phyloP scores from a whole-genome alignment of 768 basidiomycete species.

The Leccinum pellstonianum region DNA sequence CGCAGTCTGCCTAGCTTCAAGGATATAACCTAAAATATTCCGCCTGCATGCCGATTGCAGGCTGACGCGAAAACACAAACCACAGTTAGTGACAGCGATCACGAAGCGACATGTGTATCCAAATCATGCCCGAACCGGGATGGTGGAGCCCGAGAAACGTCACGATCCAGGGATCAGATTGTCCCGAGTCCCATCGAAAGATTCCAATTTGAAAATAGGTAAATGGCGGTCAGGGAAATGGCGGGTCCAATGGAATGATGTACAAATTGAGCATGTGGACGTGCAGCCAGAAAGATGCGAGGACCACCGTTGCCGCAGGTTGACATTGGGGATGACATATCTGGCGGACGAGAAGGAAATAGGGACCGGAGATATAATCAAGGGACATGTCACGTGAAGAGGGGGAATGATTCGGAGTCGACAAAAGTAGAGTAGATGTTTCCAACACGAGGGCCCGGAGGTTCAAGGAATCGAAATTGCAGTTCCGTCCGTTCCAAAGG shows the following conservation, averaged over 20 bases:
- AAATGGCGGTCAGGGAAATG: conserved; percentile 3
- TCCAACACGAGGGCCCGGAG: conserved; percentile 30
- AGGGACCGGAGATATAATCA: neutral
- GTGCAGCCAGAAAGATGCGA: neutral
- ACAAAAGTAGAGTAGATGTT: conserved; percentile 8
- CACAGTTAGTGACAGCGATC: conserved; percentile 6
- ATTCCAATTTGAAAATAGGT: conserved; percentile 14
- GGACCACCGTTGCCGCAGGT: conserved; percentile 8
- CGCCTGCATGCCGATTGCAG: conserved; percentile 12
- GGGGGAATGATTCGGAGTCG: neutral
- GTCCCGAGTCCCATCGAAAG: conserved; percentile 6
- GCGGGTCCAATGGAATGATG: conserved; percentile 7
- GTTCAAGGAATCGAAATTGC: conserved; percentile 23
- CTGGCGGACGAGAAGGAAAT: conserved; percentile 1
- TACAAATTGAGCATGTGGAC: neutral
- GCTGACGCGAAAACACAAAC: conserved; percentile 18
- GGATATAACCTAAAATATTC: conserved; percentile 15
- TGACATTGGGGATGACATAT: neutral
- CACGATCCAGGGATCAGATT: conserved; percentile 8
- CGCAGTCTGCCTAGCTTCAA: conserved; percentile 8
- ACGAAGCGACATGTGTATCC: neutral
- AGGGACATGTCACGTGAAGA: conserved; percentile 2
- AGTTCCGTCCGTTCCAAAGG: conserved; percentile 17
- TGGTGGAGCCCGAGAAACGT: conserved; percentile 3
- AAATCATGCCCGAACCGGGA: neutral